Percentiles rank a stretch among this genome's conserved stretches.
Evolutionary conservation across 805 yeast genomes (phyloP).

Genomic region (Sugiyamaella mastotermitis): DNA sequence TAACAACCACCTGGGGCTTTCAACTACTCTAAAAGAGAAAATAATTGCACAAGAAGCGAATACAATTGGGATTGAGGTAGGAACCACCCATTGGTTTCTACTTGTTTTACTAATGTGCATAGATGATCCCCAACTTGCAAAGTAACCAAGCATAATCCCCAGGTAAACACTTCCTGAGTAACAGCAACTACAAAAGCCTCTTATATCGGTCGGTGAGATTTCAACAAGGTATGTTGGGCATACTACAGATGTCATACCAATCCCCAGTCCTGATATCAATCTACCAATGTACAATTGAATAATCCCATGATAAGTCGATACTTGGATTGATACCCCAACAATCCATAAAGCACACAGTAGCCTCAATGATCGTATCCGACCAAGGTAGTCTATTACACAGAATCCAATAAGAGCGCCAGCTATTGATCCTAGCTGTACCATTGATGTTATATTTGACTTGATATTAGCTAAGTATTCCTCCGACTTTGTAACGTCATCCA

Average conservation of each 20-base stretch:
- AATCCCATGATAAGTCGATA: constrained; percentile 32
- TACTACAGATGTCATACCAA: constrained; percentile 52
- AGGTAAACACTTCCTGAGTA: constrained; percentile 55
- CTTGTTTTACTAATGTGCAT: constrained; percentile 35
- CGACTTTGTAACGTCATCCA: constrained; percentile 35
- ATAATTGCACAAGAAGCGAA: constrained; percentile 42
- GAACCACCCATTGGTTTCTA: constrained; percentile 46
- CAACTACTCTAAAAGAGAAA: constrained; percentile 40
- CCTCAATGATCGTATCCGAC: constrained; percentile 46
- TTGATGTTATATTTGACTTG: constrained; percentile 48
- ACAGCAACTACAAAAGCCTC: constrained; percentile 48
- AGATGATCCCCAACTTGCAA: constrained; percentile 47
- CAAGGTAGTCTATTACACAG: constrained; percentile 44
- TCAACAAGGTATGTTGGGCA: constrained; percentile 53
- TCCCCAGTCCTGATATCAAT: constrained; percentile 47
- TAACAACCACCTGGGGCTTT: constrained; percentile 48
- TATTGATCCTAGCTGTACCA: constrained; percentile 53
- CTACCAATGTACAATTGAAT: constrained; percentile 52
- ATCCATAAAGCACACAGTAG: constrained; percentile 39
- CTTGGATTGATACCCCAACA: constrained; percentile 42
- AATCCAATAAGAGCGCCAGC: constrained; percentile 49
- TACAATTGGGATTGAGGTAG: constrained; percentile 43
- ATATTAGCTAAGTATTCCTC: constrained; percentile 37
- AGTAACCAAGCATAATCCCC: constrained; percentile 46
- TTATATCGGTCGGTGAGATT: constrained; percentile 44